These are phyloP conservation scores for Mycena haematopus DNA, from an alignment of 768 basidiomycete species.

Conservation along the genomic window DNA sequence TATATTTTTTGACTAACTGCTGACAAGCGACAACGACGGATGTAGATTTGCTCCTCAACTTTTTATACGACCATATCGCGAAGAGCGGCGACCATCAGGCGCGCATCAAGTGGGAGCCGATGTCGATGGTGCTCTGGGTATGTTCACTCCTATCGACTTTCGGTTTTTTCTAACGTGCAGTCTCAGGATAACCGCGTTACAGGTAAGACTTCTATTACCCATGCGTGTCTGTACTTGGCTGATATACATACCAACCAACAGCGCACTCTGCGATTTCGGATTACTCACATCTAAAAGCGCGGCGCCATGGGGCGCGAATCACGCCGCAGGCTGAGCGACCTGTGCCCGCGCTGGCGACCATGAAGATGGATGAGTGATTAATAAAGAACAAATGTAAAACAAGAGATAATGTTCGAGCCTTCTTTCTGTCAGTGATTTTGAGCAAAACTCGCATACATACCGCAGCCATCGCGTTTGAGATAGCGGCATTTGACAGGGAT, in stretches of 20 bases:
- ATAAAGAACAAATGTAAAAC: background rate
- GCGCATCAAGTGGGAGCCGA: constrained; percentile 76
- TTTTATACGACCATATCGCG: constrained; percentile 79
- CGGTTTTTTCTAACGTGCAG: background rate
- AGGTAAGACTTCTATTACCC: constrained; percentile 51
- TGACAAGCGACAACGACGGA: background rate
- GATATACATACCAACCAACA: constrained; percentile 34
- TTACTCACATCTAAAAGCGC: constrained; percentile 65
- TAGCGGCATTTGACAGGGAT: too few species aligned
- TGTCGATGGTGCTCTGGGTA: constrained; percentile 61
- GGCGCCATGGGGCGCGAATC: constrained; percentile 80
- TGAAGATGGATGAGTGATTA: constrained; percentile 22
- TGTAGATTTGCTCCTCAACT: constrained; percentile 66
- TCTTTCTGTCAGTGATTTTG: too few species aligned
- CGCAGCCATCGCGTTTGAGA: too few species aligned
- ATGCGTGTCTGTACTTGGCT: background rate
- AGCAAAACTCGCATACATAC: too few species aligned
- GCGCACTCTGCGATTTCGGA: constrained; percentile 75
- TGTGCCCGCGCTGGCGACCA: constrained; percentile 56
- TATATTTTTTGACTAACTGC: background rate
- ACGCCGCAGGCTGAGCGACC: constrained; percentile 86
- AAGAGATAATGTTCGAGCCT: too few species aligned
- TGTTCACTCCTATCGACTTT: background rate
- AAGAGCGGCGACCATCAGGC: constrained; percentile 80
- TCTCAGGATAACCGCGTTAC: constrained; percentile 74